Percentiles rank a stretch among this genome's conserved stretches.
These are phyloP conservation scores for Candida labiduridarum DNA, from an alignment of 1,139 yeast species.

Conservation along the genomic window DNA sequence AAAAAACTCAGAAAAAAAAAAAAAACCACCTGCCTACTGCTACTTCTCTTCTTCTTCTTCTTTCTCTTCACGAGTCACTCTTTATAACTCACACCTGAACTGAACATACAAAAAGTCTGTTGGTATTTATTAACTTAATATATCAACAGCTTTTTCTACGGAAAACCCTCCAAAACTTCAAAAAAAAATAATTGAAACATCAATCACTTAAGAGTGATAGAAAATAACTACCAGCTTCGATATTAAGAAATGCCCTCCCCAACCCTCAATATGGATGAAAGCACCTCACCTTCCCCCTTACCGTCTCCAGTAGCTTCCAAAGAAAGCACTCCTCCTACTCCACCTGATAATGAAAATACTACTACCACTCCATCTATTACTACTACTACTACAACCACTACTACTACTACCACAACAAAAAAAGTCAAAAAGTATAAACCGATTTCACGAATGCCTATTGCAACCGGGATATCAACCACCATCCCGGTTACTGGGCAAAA, in stretches of 20 bases:
- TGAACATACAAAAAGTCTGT: neutral
- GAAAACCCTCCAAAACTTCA: neutral
- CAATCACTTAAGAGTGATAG: neutral
- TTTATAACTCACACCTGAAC: neutral
- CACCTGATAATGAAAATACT: constrained; percentile 2
- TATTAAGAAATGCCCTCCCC: neutral
- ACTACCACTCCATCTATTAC: constrained; percentile 7
- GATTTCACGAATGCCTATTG: constrained; percentile 52
- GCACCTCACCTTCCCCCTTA: constrained; percentile 1
- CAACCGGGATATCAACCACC: constrained; percentile 74
- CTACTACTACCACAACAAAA: neutral
- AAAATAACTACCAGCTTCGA: neutral
- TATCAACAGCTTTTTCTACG: constrained; percentile 3
- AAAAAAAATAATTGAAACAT: neutral
- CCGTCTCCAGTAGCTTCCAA: constrained; percentile 1
- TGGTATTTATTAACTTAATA: constrained; percentile 7
- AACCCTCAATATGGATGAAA: constrained; percentile 2
- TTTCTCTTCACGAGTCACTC: neutral
- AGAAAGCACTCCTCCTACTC: constrained; percentile 5
- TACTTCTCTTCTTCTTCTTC: neutral
- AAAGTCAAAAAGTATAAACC: constrained; percentile 37
- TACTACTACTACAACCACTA: neutral
- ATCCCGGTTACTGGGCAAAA: constrained; percentile 83
- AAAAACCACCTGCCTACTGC: neutral
- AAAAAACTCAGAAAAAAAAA: neutral